Evolutionary conservation across 2,329 filamentous ascomycete genomes (phyloP).

Genomic region (Whalleya microplaca): DNA sequence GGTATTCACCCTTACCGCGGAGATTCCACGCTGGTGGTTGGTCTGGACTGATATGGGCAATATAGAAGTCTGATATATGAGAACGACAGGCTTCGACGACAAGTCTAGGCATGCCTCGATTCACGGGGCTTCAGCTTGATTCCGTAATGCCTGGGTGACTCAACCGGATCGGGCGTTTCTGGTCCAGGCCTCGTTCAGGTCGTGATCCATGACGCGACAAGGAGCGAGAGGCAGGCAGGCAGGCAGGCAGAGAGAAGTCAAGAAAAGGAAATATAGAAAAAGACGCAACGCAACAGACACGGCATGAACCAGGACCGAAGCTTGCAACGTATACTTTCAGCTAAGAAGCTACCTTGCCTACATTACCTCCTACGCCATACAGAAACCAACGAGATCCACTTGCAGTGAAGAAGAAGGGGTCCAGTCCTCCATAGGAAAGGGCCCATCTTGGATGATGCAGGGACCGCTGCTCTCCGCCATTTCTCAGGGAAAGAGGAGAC

Average conservation of each 20-base stretch:
- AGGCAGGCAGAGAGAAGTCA: background rate
- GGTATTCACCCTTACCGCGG: slow-evolving; percentile 15
- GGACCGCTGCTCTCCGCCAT: slow-evolving; percentile 5
- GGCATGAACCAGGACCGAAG: slow-evolving; percentile 8
- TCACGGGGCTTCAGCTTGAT: background rate
- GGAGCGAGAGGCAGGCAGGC: too few species aligned
- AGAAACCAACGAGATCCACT: slow-evolving; percentile 1
- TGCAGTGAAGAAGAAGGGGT: slow-evolving; percentile 4
- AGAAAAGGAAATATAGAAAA: background rate
- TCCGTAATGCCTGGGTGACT: slow-evolving; percentile 3
- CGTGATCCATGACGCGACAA: background rate
- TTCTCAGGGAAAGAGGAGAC: slow-evolving; percentile 5
- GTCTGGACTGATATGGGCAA: slow-evolving; percentile 5
- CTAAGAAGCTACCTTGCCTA: background rate
- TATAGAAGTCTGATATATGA: slow-evolving; percentile 17
- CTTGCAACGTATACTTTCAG: slow-evolving; percentile 18
- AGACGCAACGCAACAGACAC: background rate
- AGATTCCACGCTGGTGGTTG: slow-evolving; percentile 13
- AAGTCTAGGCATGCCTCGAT: background rate
- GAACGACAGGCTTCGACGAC: slow-evolving; percentile 7
- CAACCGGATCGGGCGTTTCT: slow-evolving; percentile 13
- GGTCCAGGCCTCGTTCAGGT: slow-evolving; percentile 1
- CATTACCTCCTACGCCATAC: background rate
- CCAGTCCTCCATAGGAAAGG: slow-evolving; percentile 11
- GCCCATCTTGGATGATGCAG: slow-evolving; percentile 13